Conservation (phyloP, 1,139 yeast species). For the Lodderomyces elongisporus region DNA sequence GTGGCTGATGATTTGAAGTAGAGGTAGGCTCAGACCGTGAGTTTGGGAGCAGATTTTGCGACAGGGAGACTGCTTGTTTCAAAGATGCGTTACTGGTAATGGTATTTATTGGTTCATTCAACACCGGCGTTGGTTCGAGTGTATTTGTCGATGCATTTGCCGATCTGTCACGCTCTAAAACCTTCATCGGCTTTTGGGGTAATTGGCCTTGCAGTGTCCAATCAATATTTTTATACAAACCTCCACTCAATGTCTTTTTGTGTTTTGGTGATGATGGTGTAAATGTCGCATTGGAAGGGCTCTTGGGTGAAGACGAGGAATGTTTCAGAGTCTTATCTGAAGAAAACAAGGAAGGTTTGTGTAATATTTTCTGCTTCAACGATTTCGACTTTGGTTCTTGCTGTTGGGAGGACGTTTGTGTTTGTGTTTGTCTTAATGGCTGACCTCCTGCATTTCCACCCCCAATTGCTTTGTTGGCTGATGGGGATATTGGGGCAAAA, state of each 20-base stretch:
- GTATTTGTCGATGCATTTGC: conserved; percentile 1
- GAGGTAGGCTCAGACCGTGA: too few species aligned
- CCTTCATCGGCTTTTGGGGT: conserved; percentile 42
- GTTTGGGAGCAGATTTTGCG: too few species aligned
- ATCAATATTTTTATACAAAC: conserved; percentile 33
- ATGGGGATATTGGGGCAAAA: conserved; percentile 5
- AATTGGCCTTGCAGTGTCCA: conserved; percentile 42
- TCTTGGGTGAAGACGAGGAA: conserved; percentile 4
- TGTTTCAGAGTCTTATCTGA: conserved; percentile 2
- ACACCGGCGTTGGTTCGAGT: conserved; percentile 6
- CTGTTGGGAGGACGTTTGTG: neutral
- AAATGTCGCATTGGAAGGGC: conserved; percentile 3
- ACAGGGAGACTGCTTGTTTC: too few species aligned
- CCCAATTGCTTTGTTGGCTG: neutral
- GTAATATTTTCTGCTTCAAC: conserved; percentile 3
- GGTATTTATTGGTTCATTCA: too few species aligned
- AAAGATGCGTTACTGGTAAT: too few species aligned
- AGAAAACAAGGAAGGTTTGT: conserved; percentile 4
- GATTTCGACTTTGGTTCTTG: conserved; percentile 2
- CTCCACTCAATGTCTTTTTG: conserved; percentile 10
- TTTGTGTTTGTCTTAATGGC: neutral
- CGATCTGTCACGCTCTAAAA: conserved; percentile 17
- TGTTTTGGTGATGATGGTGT: conserved; percentile 4
- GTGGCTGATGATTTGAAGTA: too few species aligned
- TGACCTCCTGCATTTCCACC: neutral